These are phyloP conservation scores for Sporothrix mexicana DNA, from an alignment of 2,329 filamentous ascomycete species.

Conservation along the genomic window DNA sequence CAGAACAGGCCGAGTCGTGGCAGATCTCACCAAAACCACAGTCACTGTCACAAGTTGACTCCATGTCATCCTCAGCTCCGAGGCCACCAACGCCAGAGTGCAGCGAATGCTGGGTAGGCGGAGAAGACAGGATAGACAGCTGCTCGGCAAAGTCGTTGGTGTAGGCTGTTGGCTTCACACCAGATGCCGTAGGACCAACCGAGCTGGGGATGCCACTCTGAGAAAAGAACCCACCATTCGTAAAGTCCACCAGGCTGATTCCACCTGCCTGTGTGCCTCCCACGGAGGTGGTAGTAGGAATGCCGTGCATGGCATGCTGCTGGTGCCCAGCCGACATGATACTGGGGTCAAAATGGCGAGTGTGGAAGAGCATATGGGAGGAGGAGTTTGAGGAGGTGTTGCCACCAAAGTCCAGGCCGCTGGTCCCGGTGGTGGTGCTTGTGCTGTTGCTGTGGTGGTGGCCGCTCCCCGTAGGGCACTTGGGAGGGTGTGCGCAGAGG, in stretches of 20 bases:
- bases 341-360: slow-evolving; percentile 33
- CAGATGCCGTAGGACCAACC: slow-evolving; percentile 22
- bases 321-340: slow-evolving; percentile 10
- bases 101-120: slow-evolving; percentile 18
- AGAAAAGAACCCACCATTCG: slow-evolving; percentile 13
- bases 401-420: background rate
- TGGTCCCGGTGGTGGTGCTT: slow-evolving; percentile 7
- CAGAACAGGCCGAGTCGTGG: slow-evolving; percentile 36
- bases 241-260: slow-evolving; percentile 24
- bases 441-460: slow-evolving; percentile 24
- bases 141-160: slow-evolving; percentile 34
- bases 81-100: slow-evolving; percentile 2
- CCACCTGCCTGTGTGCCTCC: background rate
- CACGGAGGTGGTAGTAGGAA: background rate
- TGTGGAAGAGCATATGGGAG: slow-evolving; percentile 37
- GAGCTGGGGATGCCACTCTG: slow-evolving; percentile 20
- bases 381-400: slow-evolving; percentile 4
- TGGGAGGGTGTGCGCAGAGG: slow-evolving; percentile 37
- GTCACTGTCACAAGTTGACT: slow-evolving; percentile 38
- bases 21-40: slow-evolving; percentile 38
- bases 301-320: background rate
- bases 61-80: slow-evolving; percentile 30
- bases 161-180: slow-evolving; percentile 6
- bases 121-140: slow-evolving; percentile 35
- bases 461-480: slow-evolving; percentile 32